Percentiles rank a stretch among this genome's conserved stretches.
These are phyloP conservation scores for Daedalea quercina DNA, from an alignment of 768 basidiomycete genomes.

Conservation along the genomic window DNA sequence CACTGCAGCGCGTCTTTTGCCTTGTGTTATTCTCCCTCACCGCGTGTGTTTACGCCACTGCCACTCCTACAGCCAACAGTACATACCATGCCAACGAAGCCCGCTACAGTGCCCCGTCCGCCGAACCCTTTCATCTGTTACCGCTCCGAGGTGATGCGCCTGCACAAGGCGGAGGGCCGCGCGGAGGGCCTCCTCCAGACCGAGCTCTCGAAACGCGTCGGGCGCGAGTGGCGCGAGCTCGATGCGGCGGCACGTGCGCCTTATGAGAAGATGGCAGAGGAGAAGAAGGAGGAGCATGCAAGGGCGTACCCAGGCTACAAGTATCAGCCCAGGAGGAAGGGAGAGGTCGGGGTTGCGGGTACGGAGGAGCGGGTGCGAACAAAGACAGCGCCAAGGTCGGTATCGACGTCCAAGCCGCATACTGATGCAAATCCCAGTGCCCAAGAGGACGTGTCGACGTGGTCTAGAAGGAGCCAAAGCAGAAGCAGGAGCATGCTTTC, in stretches of 20 bases:
- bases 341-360: neutral
- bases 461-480: too few relatives aligned
- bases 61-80: too few relatives aligned
- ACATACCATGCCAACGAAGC: too few relatives aligned
- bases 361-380: too few relatives aligned
- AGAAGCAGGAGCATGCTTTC: too few relatives aligned
- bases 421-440: too few relatives aligned
- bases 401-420: constrained; percentile 18
- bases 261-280: neutral
- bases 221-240: neutral
- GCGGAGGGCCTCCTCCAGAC: neutral
- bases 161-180: too few relatives aligned
- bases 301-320: neutral
- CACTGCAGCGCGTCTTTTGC: too few relatives aligned
- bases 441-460: too few relatives aligned
- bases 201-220: neutral
- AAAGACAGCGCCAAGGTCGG: constrained; percentile 20
- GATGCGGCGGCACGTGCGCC: neutral
- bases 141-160: neutral
- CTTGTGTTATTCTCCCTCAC: too few relatives aligned
- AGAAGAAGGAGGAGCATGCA: neutral
- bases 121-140: neutral
- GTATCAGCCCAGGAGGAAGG: neutral
- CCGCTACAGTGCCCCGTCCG: neutral
- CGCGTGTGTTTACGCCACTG: too few relatives aligned